Base-by-base conservation (phyloP, 192 early-diverging fungal species). In the Coemansia sp. region DNA sequence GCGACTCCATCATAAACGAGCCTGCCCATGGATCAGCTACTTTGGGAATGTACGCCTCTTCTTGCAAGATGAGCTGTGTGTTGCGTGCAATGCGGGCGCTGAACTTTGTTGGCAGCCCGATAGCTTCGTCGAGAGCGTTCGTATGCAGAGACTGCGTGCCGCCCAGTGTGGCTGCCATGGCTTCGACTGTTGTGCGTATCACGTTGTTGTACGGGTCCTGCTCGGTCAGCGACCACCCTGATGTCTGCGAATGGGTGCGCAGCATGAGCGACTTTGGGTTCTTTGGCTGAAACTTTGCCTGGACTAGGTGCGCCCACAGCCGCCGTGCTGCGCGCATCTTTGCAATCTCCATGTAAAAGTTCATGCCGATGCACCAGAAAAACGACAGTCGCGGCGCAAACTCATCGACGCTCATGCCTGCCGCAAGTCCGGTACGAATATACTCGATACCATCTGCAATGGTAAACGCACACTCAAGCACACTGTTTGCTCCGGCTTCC, bases 341-440 rank as follows among this genome's bases (percentile, higher is more conserved):
- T 26, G 93, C 93, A 53, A 94, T 90, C 75, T 94, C 93, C 93
- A 94, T 94, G 80, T 92, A 94, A 71, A 93, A 94, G 84, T 93
- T 94, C 93, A 94, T 94, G 4, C 92, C 93, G 31, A 94, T 88
- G 51, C 89, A 92, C 85, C 91, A 94, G 79, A 94, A 94, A 85
- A 94, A 94, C 21, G 92, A 94, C 27, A 94, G 77, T 16, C 93
- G 89, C 12, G 93, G 93, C 2, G 91, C 92, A 73, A 94, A 94
- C 69, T 92, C 75, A 67, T 94, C 92, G 1, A 94, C 86, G 0
- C 90, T 88, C 93, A 94, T 94, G 7, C 92, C 93, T 1, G 93
- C 88, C 62, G 82, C 83, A 25, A 94, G 77, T 19, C 87, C 89
- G 10, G 87, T 88, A 38, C 89, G 84, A 39, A 87, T 86, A 59